Evolutionary conservation across 768 basidiomycete genomes (phyloP), one percentile per base, ranked within the genome.

Genomic region (Termitomyces eurrhizus): DNA sequence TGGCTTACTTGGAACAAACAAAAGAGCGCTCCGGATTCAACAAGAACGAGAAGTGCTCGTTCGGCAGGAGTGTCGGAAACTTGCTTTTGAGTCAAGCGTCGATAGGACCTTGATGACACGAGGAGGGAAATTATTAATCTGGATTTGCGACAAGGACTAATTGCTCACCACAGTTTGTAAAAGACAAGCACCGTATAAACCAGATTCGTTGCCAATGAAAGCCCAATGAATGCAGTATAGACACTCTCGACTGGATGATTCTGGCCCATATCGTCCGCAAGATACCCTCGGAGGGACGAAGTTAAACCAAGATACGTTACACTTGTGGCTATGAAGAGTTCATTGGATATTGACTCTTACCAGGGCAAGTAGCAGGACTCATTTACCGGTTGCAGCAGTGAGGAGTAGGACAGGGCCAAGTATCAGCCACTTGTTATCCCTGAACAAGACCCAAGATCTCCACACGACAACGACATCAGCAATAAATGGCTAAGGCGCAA

Each of bases 391-490:
- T 11, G 50, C 48, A 3, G 44, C 62, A 29, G 59, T 29, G 16
- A 63, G 58, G 24, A 59, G 58, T 4, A 54, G 14, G 50, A 59
- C 9, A 33, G 49, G 62, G 21, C 52, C 54, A 7, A 41, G 16
- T 54, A 62, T 56, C n/a, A 62, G n/a, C 53, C 62, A 54, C 44
- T 37, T 54, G 21, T 52, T 54, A 2, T 59, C 39, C 16, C 14
- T 51, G 49, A 51, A 63, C 12, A 59, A 29, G 4, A 54, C 62
- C 62, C 58, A 63, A 13, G 58, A 58, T 35, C 62, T 59, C 62
- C 62, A 63, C 3, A 63, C 54, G 21, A 63, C 50, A 36, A 63
- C 29, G 13, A 52, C 33, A 36, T 63, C 62, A n/a, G 58, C 53
- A 12, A 63, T 52, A 3, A 63, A 50, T 4, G 62, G 62, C 49